These are phyloP conservation scores for Irpex sp. DNA, from an alignment of 1,284 basidiomycete species.

Conservation along the genomic window DNA sequence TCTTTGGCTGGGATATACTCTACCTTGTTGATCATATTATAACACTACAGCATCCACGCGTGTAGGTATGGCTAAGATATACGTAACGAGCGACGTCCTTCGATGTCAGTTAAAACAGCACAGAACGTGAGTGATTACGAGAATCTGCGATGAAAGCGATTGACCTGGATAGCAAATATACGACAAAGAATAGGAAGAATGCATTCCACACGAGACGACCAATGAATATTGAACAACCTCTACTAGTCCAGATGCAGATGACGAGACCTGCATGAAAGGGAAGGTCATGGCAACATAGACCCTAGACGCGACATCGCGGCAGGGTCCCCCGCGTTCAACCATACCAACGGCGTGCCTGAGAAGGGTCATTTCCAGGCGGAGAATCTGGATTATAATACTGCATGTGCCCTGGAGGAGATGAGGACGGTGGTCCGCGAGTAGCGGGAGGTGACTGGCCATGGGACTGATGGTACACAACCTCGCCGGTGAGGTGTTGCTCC, in stretches of 20 bases:
- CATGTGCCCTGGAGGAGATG: not conserved
- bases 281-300: not conserved
- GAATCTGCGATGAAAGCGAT: not conserved
- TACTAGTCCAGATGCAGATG: not conserved
- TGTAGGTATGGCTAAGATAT: not conserved
- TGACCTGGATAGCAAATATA: not conserved
- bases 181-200: not conserved
- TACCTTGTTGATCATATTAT: not conserved
- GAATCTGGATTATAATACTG: not conserved
- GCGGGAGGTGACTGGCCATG: not conserved
- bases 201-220: not conserved
- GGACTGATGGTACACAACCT: not conserved
- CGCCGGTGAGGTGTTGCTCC: not conserved
- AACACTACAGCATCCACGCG: not conserved
- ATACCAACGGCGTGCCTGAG: not conserved
- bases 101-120: not conserved
- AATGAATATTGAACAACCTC: not conserved
- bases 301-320: not conserved
- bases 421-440: not conserved
- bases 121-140: not conserved
- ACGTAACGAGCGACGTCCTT: not conserved
- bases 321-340: not conserved
- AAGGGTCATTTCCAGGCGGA: not conserved
- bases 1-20: not conserved
- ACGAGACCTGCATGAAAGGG: not conserved